Base-by-base conservation (phyloP, 768 basidiomycete genomes). In the Lactifluus piperatus region DNA sequence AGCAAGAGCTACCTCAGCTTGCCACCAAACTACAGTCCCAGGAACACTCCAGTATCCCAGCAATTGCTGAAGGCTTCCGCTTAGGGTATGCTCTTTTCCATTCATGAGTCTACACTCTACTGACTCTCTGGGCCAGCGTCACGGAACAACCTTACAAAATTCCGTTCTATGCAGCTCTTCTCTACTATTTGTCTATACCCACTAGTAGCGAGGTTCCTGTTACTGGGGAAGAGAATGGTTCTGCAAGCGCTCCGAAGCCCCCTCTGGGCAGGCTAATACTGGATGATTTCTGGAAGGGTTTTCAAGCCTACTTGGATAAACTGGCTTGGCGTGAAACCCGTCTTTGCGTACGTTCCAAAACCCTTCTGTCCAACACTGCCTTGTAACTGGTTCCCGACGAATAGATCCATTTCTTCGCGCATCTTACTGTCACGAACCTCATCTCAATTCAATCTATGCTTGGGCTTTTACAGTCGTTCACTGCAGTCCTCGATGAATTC, bases 121-220 rank as follows among this genome's bases (percentile, higher is more conserved):
- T 61, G 56, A 52, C 71, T 48, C 63, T 20, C 34, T 36, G n/a
- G 13, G 46, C 5, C 68, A 93, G 91, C 51, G 83, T 91, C 53
- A 91, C 87, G 0, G 91, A 97, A 72, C 88, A 97, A 66, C 94
- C 94, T 0, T 94, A 84, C 77, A 99, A 98, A 76, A 88, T 91
- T 36, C 87, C 92, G 0, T 88, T 84, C 68, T 94, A 93, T 72
- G 91, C 91, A 13, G 82, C 89, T 11, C 73, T 97, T 18, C 77
- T 97, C 49, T 79, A 85, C 22, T 72, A 84, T 39, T 75, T 97
- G 39, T 79, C 83, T 65, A 79, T 82, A 66, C 75, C 71, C 6
- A 20, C 51, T 20, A 41, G 37, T 65, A 41, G 44, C 4, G 41
- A 36, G 18, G 48, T 50, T 11, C 29, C 53, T 1, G 20, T 72